Base-by-base conservation (phyloP, 495 filamentous ascomycete species). In the Trichodelitschia bisporula region DNA sequence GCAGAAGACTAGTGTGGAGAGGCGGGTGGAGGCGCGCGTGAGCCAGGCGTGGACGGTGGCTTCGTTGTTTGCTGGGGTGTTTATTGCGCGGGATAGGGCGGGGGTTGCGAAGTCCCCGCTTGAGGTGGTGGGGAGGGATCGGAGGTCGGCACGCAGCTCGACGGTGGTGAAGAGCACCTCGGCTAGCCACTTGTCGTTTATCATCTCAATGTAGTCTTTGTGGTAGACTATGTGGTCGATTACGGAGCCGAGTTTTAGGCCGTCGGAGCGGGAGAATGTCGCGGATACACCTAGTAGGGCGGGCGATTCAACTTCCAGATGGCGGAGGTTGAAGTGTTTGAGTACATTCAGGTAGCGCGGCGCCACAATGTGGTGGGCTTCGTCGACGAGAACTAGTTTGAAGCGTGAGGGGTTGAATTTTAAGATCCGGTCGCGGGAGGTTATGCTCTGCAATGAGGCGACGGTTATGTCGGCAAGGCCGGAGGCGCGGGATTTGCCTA, bases 191-290 rank as follows among this genome's bases (percentile, higher is more conserved):
- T 82, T 77, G 13, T 89, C 77, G 16, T 63, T 65, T 33, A 95
- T 95, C 83, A 95, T 91, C 39, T 93, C 83, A 32, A 95, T 62
- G 40, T 89, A 97, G 44, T 92, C 82, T 44, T 55, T 59, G 51
- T 95, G 89, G 40, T 92, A 99, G 16, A 93, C 89, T 33, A 99
- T 84, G 36, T 90, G 74, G 39, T 95, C 86, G 36, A 99, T 76
- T 11, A 76, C 83, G 20, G 77, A 64, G 3, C 83, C 84, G 1
- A 99, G 56, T 28, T 63, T 64, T n/a, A 92, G 54, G 0, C 86
- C 86, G 51, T 99, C 86, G 30, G 72, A 72, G 15, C 86, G 64
- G 12, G 80, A 80, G 36, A 95, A 69, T 0, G 86, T 99, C 3
- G 86, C 86, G 14, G 80, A 92, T 4, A 99, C 82, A 3, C 86